Conservation (phyloP, 164 flowering plant species). For the Vitis rotundifolia region DNA sequence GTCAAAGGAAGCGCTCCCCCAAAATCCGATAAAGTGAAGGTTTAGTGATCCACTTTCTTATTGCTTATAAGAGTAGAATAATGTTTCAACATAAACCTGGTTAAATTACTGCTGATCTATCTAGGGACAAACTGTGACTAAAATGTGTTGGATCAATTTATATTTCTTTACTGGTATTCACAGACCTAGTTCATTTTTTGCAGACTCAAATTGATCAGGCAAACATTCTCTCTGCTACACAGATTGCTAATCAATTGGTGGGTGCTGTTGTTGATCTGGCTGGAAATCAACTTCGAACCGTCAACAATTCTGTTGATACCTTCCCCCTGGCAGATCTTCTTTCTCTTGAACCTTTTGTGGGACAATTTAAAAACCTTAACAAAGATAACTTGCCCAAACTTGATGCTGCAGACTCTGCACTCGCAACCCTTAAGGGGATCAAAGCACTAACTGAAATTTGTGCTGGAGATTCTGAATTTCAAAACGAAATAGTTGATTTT, state of each 20-base stretch:
- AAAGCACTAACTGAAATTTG: conserved; percentile 82
- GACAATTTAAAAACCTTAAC: conserved; percentile 56
- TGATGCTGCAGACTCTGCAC: conserved; percentile 86
- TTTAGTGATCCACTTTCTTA: conserved; percentile 19
- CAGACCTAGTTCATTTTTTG: conserved; percentile 27
- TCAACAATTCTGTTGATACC: conserved; percentile 38
- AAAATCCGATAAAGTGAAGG: conserved; percentile 75
- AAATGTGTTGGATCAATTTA: background rate
- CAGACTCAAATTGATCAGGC: conserved; percentile 89
- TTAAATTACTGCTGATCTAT: background rate
- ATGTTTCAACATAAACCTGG: background rate
- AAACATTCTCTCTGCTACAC: conserved; percentile 60
- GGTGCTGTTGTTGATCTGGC: conserved; percentile 80
- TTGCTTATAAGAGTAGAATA: background rate
- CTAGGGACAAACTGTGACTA: background rate
- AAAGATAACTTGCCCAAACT: conserved; percentile 58
- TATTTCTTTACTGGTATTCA: background rate
- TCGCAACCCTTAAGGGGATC: conserved; percentile 85
- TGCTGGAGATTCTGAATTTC: conserved; percentile 61
- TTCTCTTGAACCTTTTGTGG: conserved; percentile 76
- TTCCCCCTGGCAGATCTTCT: conserved; percentile 77
- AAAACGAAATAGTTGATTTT: conserved; percentile 56
- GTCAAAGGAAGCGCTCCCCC: conserved; percentile 52
- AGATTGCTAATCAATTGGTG: conserved; percentile 60
- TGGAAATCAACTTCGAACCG: conserved; percentile 46